phyloP scores from a whole-genome alignment of 1,284 basidiomycete species.

The Ustilago loliicola region DNA sequence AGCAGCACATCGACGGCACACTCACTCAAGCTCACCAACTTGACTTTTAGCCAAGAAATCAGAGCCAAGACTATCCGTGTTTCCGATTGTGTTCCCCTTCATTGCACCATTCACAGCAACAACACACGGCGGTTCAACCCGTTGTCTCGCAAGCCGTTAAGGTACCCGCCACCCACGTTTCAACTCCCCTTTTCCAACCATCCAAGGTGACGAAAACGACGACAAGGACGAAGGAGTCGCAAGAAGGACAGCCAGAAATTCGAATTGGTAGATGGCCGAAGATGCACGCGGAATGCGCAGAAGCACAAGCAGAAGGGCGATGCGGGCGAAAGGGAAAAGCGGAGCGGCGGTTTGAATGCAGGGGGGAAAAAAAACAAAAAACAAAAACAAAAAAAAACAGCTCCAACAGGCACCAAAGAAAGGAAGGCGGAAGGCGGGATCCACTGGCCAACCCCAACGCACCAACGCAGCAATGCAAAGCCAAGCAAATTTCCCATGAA shows the following conservation, averaged over 20 bases:
- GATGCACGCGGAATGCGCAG: neutral
- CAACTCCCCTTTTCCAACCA: too few relatives aligned
- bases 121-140: too few relatives aligned
- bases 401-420: constrained; percentile 5
- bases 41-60: constrained; percentile 7
- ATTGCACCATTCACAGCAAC: neutral
- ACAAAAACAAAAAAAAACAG: too few relatives aligned
- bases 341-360: constrained; percentile 37
- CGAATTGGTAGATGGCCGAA: neutral
- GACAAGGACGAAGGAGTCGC: neutral
- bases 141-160: too few relatives aligned
- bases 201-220: neutral
- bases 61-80: constrained; percentile 9
- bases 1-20: neutral
- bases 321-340: constrained; percentile 8
- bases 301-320: neutral
- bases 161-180: too few relatives aligned
- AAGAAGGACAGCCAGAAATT: neutral
- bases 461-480: neutral
- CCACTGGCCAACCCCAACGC: neutral
- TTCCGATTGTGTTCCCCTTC: neutral
- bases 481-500: constrained; percentile 4
- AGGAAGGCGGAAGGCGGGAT: neutral
- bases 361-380: too few relatives aligned
- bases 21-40: neutral